Percentiles rank a stretch among this genome's conserved stretches.
Conservation (phyloP, 2,329 filamentous ascomycete species). For the Zopfia rhizophila region DNA sequence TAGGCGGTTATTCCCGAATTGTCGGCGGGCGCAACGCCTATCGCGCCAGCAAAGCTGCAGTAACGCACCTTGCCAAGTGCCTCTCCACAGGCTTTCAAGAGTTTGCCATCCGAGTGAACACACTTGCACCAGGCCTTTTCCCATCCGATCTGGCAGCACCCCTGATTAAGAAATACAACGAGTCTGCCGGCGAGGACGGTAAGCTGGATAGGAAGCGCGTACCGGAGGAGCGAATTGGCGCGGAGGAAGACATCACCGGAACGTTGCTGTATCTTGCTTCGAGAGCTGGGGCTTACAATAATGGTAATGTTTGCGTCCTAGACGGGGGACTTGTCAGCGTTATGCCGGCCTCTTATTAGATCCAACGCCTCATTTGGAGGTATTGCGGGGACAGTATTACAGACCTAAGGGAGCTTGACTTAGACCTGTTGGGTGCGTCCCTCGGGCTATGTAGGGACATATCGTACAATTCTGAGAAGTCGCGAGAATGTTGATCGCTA, state of each 20-base stretch:
- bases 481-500: too few relatives aligned
- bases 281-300: constrained; percentile 72
- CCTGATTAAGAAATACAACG: too few relatives aligned
- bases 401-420: too few relatives aligned
- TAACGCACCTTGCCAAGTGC: constrained; percentile 61
- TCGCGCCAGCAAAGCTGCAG: constrained; percentile 56
- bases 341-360: constrained; percentile 25
- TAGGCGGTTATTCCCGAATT: constrained; percentile 29
- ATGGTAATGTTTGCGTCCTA: constrained; percentile 64
- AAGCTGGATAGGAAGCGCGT: too few relatives aligned
- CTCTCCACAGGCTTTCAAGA: constrained; percentile 55
- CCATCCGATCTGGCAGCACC: too few relatives aligned
- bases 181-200: too few relatives aligned
- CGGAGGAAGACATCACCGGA: constrained; percentile 72
- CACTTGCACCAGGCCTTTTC: constrained; percentile 60
- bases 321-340: constrained; percentile 27
- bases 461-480: too few relatives aligned
- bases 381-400: too few relatives aligned
- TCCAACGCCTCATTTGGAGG: too few relatives aligned
- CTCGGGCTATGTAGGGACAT: too few relatives aligned
- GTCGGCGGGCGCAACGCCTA: constrained; percentile 31
- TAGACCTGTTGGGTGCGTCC: too few relatives aligned
- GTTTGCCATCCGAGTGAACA: constrained; percentile 60
- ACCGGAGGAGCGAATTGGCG: constrained; percentile 70
- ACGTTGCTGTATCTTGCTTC: constrained; percentile 73